phyloP scores from a whole-genome alignment of 768 basidiomycete species.

The Boletus sensibilis region DNA sequence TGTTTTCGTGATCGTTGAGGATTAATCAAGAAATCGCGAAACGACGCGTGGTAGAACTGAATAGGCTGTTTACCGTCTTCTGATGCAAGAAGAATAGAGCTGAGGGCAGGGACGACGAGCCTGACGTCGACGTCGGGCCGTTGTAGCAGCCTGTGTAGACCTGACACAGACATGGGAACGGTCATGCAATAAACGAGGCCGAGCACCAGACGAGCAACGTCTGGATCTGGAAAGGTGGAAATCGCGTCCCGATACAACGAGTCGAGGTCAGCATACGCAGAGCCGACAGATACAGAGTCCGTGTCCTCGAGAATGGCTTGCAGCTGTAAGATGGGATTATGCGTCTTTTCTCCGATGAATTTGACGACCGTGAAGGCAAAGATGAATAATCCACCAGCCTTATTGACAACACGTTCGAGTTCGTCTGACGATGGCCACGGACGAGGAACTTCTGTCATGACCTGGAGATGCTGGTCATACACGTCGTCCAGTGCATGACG shows the following conservation, averaged over 20 bases:
- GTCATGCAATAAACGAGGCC: constrained; percentile 19
- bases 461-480: constrained; percentile 16
- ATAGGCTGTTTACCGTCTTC: constrained; percentile 19
- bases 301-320: constrained; percentile 15
- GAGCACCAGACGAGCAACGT: constrained; percentile 17
- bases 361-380: constrained; percentile 31
- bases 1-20: constrained; percentile 18
- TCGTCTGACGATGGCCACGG: constrained; percentile 27
- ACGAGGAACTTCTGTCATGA: constrained; percentile 19
- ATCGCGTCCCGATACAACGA: constrained; percentile 21
- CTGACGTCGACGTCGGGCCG: constrained; percentile 15
- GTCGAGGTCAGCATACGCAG: constrained; percentile 22
- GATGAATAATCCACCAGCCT: constrained; percentile 28
- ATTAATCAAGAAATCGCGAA: constrained; percentile 20
- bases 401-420: constrained; percentile 18
- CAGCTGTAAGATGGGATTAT: constrained; percentile 13
- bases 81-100: constrained; percentile 18
- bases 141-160: constrained; percentile 13
- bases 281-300: not conserved
- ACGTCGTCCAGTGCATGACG: constrained; percentile 17
- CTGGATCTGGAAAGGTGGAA: constrained; percentile 17
- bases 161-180: constrained; percentile 12
- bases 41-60: constrained; percentile 24
- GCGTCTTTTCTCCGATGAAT: constrained; percentile 22
- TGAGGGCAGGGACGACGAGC: constrained; percentile 14